Evolutionary conservation across 169 alveolate genomes (phyloP), one percentile per base, ranked within the genome.

Genomic region (Plasmodium billcollinsi): DNA sequence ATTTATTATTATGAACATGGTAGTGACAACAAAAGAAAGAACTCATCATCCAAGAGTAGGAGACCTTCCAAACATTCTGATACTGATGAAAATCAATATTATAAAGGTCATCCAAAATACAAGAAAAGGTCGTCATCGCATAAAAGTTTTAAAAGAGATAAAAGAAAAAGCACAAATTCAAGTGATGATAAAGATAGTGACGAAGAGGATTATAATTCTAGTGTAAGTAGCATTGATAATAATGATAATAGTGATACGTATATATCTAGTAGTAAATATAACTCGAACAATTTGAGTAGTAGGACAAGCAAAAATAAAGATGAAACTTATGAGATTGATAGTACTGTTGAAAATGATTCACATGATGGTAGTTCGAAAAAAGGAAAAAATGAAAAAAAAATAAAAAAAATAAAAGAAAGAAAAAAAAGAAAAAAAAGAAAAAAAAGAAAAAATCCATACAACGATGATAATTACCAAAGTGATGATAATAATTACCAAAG

Each of bases 301-400:
- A 14, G 63, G 14, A 49, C 62, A 4, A 49, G 49, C 63, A 78
- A 58, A 14, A 33, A 67, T 33, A 71, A 78, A 12, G 69, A 56
- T 54, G 71, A 73, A 3, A 20, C 54, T 0, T 56, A 78, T 24
- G 72, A 50, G 26, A 12, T 74, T 11, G 88, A 74, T 67, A 74
- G 74, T 29, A 74, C 88, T 9, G 18, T 74, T n/a, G 88, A 74
- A 14, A 74, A 74, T 15, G 12, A 74, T 66, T 56, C 74, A 0
- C 21, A 62, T 56, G 89, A 78, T 66, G 47, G 21, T 29, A 78
- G 67, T 45, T 50, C 72, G 1, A 43, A 49, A 14, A 33, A 33
- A 33, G 45, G 0, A 33, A 33, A 5, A 33, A 33, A 33, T 33
- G 43, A 56, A 58, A 69, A 69, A 43, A 78, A 78, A 52, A 29